A percentile compares a stretch with the other conserved stretches of the same genome.
Conservation (phyloP, 352 stramenopile genomes). For the Globisporangium irregulare region DNA sequence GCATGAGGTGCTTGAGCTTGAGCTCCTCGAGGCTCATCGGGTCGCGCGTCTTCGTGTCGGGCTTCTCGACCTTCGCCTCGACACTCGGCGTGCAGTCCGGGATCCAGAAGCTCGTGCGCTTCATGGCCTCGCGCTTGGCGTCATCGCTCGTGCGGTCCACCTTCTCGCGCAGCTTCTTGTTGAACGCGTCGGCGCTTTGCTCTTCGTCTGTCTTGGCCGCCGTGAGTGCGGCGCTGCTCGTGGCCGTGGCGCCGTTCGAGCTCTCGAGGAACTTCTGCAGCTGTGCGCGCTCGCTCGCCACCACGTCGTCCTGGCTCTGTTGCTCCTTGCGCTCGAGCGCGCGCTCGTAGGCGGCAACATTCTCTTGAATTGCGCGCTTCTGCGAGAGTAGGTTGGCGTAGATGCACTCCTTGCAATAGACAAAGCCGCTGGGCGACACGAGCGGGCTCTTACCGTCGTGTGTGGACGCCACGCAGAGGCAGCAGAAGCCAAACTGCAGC, state of each 20-base stretch:
- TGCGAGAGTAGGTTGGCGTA: constrained; percentile 83
- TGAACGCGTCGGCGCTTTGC: constrained; percentile 4
- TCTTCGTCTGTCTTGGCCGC: constrained; percentile 3
- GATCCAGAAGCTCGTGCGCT: constrained; percentile 85
- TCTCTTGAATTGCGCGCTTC: constrained; percentile 80
- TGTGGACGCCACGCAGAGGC: constrained; percentile 66
- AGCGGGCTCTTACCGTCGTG: constrained; percentile 54
- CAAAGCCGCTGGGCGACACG: constrained; percentile 62
- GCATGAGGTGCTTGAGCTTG: constrained; percentile 88
- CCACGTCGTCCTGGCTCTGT: constrained; percentile 40
- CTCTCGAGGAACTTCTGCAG: constrained; percentile 55
- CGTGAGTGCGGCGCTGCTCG: constrained; percentile 7
- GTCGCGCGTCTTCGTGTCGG: constrained; percentile 73
- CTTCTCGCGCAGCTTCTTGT: constrained; percentile 64
- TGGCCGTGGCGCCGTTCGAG: constrained; percentile 18
- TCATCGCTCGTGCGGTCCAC: constrained; percentile 72
- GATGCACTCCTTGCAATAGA: constrained; percentile 89
- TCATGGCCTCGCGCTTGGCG: constrained; percentile 74
- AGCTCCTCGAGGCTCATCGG: constrained; percentile 82
- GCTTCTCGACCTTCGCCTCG: constrained; percentile 45
- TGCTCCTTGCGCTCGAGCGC: constrained; percentile 52
- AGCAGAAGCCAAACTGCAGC: constrained; percentile 74
- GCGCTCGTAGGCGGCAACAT: constrained; percentile 54
- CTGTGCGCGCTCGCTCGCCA: constrained; percentile 49
- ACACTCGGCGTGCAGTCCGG: constrained; percentile 72